Evolutionary conservation across 1,139 yeast genomes (phyloP).

Genomic region (Saccharomyces hybrid): DNA sequence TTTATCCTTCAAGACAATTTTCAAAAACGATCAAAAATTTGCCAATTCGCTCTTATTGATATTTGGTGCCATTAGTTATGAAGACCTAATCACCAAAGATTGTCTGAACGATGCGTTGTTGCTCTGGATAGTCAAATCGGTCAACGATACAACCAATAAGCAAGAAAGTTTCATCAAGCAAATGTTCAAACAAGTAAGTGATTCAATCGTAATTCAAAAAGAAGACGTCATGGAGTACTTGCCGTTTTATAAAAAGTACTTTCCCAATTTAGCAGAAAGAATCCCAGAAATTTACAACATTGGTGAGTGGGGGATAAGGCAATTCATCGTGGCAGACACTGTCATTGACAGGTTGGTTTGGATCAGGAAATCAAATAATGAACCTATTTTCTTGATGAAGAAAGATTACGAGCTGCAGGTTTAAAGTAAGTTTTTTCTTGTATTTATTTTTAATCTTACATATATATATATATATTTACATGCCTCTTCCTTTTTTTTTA

Average conservation of each 20-base stretch:
- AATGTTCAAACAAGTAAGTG: conserved; percentile 38
- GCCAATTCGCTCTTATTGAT: conserved; percentile 48
- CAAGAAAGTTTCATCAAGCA: conserved; percentile 39
- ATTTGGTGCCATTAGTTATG: conserved; percentile 50
- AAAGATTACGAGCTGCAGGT: neutral
- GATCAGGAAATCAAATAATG: conserved; percentile 52
- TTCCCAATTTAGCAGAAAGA: conserved; percentile 44
- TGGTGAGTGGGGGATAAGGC: conserved; percentile 60
- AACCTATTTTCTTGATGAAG: conserved; percentile 39
- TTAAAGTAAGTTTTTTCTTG: neutral
- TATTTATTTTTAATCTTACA: neutral
- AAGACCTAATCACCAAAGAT: conserved; percentile 40
- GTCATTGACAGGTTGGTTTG: conserved; percentile 55
- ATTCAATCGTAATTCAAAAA: conserved; percentile 35
- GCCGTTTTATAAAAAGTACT: conserved; percentile 46
- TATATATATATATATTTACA: neutral
- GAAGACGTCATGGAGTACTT: conserved; percentile 50
- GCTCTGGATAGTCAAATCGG: conserved; percentile 54
- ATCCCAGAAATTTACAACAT: conserved; percentile 54
- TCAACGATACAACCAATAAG: conserved; percentile 36
- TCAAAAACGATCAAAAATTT: conserved; percentile 48
- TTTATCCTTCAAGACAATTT: conserved; percentile 47
- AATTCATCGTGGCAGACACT: conserved; percentile 51
- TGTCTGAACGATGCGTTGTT: conserved; percentile 54
- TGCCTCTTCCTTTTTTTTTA: neutral